A percentile compares a stretch with the other conserved stretches of the same genome.
phyloP scores from a whole-genome alignment of 768 basidiomycete species.

The Mycena rosella region DNA sequence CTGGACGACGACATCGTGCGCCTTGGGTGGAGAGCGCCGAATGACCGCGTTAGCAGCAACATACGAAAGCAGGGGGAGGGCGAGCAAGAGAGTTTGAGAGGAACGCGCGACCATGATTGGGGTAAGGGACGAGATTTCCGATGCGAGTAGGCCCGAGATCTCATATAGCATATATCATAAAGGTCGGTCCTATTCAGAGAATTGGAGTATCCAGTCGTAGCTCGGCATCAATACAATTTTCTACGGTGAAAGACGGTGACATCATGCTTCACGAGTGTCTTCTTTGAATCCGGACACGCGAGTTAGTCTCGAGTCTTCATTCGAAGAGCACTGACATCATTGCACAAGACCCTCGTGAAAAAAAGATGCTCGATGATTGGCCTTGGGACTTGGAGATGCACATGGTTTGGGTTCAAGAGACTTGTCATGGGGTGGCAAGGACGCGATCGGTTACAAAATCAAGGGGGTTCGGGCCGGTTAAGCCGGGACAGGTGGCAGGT shows the following conservation, averaged over 20 bases:
- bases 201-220: slow-evolving; percentile 16
- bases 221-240: slow-evolving; percentile 6
- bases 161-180: slow-evolving; percentile 3
- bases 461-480: no score
- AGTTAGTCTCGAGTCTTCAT: slow-evolving; percentile 23
- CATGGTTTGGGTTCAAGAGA: slow-evolving; percentile 30
- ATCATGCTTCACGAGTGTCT: slow-evolving; percentile 6
- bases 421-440: slow-evolving; percentile 18
- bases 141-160: slow-evolving; percentile 15
- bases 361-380: no score
- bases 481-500: no score
- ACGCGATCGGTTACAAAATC: slow-evolving; percentile 4
- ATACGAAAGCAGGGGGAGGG: slow-evolving; percentile 23
- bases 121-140: slow-evolving; percentile 8
- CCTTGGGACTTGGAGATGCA: slow-evolving; percentile 27
- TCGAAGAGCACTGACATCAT: slow-evolving; percentile 23
- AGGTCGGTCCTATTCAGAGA: slow-evolving; percentile 11
- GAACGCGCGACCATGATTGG: slow-evolving; percentile 22
- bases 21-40: slow-evolving; percentile 25
- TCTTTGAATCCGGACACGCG: slow-evolving; percentile 5
- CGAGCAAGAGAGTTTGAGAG: slow-evolving; percentile 22
- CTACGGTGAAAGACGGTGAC: not conserved
- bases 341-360: slow-evolving; percentile 11
- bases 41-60: slow-evolving; percentile 26
- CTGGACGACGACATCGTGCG: slow-evolving; percentile 27